phyloP scores from a whole-genome alignment of 2,329 filamentous ascomycete genomes.

The Verticillium alfalfae region DNA sequence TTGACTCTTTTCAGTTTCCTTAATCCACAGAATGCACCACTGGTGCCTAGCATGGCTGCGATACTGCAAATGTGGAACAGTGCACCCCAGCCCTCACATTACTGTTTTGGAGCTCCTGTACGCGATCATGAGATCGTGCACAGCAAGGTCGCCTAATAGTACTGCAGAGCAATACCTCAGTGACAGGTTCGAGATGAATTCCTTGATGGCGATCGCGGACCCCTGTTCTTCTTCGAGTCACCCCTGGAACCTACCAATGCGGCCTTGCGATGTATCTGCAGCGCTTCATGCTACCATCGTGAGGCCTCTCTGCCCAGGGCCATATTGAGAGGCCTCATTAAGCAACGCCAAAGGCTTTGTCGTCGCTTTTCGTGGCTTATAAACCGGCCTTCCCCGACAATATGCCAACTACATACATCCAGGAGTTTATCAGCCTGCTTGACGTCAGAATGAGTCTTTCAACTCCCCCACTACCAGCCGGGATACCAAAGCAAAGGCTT shows the following conservation, averaged over 20 bases:
- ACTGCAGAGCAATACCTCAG: neutral
- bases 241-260: neutral
- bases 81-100: neutral
- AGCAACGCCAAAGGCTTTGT: neutral
- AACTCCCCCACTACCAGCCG: neutral
- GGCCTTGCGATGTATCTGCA: neutral
- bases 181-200: neutral
- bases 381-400: neutral
- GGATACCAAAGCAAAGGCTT: slow-evolving; percentile 2
- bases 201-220: neutral
- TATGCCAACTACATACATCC: no score
- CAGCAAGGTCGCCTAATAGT: neutral
- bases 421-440: no score
- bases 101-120: neutral
- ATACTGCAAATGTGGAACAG: no score
- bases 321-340: neutral
- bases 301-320: neutral
- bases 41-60: neutral
- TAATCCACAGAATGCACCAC: neutral
- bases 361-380: neutral
- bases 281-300: neutral
- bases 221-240: neutral
- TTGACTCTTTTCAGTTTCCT: neutral
- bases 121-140: neutral
- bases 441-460: no score